phyloP scores from a whole-genome alignment of 2,329 filamentous ascomycete species.

The Scytalidium lignicola region DNA sequence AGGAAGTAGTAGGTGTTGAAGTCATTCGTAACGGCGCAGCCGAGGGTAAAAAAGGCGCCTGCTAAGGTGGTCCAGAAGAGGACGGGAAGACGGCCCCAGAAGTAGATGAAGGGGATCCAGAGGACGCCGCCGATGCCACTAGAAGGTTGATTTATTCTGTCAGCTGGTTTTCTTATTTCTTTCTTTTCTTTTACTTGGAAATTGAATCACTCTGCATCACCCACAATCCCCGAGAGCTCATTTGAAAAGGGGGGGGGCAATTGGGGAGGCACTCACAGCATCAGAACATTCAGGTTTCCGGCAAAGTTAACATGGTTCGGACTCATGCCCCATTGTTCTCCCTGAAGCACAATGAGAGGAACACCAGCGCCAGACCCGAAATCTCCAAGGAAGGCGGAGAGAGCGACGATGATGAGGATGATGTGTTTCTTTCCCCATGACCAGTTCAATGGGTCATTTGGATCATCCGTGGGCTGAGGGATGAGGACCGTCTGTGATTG shows the following conservation, averaged over 20 bases:
- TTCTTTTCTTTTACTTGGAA: too few species aligned
- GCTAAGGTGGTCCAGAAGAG: constrained; percentile 16
- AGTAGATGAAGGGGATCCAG: constrained; percentile 17
- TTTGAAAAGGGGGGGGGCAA: too few species aligned
- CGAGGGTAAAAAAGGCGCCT: constrained; percentile 15
- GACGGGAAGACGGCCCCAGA: constrained; percentile 16
- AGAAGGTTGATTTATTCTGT: neutral
- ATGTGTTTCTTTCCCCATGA: constrained; percentile 33
- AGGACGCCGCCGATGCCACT: constrained; percentile 8
- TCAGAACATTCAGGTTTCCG: constrained; percentile 33
- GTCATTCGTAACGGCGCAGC: constrained; percentile 9
- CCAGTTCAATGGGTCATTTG: constrained; percentile 42
- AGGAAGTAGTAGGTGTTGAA: constrained; percentile 13
- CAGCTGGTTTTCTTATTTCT: too few species aligned
- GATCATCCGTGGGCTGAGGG: constrained; percentile 40
- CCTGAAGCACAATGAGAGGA: constrained; percentile 2
- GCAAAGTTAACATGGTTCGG: constrained; percentile 34
- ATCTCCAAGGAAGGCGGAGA: constrained; percentile 34
- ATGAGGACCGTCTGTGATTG: constrained; percentile 3
- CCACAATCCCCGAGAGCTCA: too few species aligned
- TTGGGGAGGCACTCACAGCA: constrained; percentile 1
- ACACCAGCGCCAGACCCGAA: constrained; percentile 22
- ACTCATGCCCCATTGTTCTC: constrained; percentile 32
- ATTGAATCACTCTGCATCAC: too few species aligned
- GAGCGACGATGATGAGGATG: constrained; percentile 33